Percentiles rank a stretch among this genome's conserved stretches.
Evolutionary conservation across 805 yeast genomes (phyloP).

Genomic region (Blastobotrys peoriensis): DNA sequence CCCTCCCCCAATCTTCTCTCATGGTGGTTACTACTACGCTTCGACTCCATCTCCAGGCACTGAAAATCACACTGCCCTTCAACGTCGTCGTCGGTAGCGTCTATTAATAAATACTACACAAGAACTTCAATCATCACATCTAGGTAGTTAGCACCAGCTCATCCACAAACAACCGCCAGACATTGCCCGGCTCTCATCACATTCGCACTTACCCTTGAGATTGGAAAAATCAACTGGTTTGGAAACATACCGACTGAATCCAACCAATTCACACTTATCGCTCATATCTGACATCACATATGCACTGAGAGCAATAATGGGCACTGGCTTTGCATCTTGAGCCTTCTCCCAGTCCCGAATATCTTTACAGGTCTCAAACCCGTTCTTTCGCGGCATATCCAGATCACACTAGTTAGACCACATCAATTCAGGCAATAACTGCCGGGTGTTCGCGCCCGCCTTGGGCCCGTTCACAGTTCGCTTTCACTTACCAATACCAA

Average conservation of each 20-base stretch:
- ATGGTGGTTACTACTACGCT: too few relatives aligned
- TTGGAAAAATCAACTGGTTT: constrained; percentile 29
- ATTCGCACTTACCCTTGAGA: constrained; percentile 20
- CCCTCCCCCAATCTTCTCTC: too few relatives aligned
- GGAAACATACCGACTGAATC: constrained; percentile 28
- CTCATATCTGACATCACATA: constrained; percentile 31
- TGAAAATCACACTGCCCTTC: neutral
- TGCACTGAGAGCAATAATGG: constrained; percentile 32
- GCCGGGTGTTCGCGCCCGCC: too few relatives aligned
- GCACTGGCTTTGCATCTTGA: constrained; percentile 15
- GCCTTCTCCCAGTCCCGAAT: constrained; percentile 28
- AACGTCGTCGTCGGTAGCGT: too few relatives aligned
- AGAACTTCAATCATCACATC: constrained; percentile 15
- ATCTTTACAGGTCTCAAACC: constrained; percentile 29
- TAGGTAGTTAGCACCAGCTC: neutral
- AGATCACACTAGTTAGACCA: constrained; percentile 21
- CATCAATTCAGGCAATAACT: neutral
- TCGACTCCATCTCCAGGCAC: too few relatives aligned
- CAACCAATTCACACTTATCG: constrained; percentile 25
- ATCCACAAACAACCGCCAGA: too few relatives aligned
- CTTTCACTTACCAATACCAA: constrained; percentile 17
- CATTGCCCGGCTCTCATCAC: too few relatives aligned
- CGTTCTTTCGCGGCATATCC: constrained; percentile 33
- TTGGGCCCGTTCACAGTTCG: neutral
- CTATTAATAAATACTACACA: too few relatives aligned